These are phyloP conservation scores for Copromyces sp. DNA, from an alignment of 495 filamentous ascomycete species.

Conservation along the genomic window DNA sequence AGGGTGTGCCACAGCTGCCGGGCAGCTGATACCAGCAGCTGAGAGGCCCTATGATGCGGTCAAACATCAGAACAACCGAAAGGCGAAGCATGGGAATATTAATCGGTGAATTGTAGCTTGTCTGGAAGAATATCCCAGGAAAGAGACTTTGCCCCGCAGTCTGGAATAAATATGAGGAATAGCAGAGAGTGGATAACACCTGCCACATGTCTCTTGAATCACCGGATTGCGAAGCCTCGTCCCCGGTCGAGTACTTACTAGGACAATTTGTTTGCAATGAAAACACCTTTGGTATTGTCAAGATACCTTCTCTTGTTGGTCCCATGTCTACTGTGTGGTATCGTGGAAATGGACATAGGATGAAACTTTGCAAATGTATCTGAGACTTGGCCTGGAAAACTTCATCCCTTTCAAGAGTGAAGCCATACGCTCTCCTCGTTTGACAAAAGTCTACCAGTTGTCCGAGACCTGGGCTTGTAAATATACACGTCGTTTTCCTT, in stretches of 20 bases:
- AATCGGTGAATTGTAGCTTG: too few species aligned
- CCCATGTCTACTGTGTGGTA: neutral
- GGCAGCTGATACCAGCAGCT: too few species aligned
- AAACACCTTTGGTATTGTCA: neutral
- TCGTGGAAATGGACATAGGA: neutral
- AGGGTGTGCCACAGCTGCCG: too few species aligned
- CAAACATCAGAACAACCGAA: too few species aligned
- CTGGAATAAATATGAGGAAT: too few species aligned
- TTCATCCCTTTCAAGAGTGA: neutral
- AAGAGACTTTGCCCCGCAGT: too few species aligned
- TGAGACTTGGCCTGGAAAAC: neutral
- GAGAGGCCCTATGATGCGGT: too few species aligned
- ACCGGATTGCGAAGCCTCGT: neutral
- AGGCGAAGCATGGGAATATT: too few species aligned
- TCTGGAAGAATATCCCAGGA: too few species aligned
- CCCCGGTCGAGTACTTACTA: neutral
- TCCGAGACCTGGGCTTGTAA: neutral
- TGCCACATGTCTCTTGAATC: neutral
- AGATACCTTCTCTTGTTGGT: neutral
- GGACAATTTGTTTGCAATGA: neutral
- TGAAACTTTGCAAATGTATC: neutral
- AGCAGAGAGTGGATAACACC: too few species aligned
- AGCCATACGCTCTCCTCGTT: neutral
- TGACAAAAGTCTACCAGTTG: neutral
- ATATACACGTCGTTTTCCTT: neutral